Conservation (phyloP, 1,139 yeast species). For the Kazachstania sp. region DNA sequence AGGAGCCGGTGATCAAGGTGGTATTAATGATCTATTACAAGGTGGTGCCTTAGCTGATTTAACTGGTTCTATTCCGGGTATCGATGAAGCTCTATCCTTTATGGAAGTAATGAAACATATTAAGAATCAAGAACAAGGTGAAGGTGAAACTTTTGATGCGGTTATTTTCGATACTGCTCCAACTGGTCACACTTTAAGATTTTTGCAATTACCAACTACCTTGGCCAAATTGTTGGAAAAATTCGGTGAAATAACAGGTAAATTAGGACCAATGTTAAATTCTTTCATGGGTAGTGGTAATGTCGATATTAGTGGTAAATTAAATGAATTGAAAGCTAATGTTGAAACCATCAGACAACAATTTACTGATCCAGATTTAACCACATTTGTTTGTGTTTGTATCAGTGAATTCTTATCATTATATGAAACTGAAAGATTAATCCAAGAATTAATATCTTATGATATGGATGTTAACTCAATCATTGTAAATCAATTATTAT, state of each 20-base stretch:
- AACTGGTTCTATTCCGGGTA: constrained; percentile 94
- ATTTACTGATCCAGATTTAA: constrained; percentile 90
- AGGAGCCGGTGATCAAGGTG: constrained; percentile 22
- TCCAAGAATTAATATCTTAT: constrained; percentile 88
- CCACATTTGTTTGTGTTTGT: constrained; percentile 95
- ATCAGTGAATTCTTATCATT: constrained; percentile 91
- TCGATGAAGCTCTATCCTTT: constrained; percentile 93
- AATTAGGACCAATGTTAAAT: constrained; percentile 85
- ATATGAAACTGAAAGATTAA: constrained; percentile 94
- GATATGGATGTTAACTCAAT: constrained; percentile 95
- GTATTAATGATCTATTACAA: constrained; percentile 26
- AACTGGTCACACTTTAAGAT: constrained; percentile 93
- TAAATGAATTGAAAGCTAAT: constrained; percentile 72
- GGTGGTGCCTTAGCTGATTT: constrained; percentile 62
- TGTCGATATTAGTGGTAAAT: constrained; percentile 72
- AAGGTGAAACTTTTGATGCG: constrained; percentile 57
- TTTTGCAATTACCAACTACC: constrained; percentile 87
- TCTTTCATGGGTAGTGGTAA: constrained; percentile 51
- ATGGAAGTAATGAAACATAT: constrained; percentile 97
- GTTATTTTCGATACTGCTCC: constrained; percentile 98
- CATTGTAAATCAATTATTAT: constrained; percentile 85
- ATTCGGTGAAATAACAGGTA: constrained; percentile 75
- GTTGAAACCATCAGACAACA: constrained; percentile 88
- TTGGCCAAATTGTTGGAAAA: constrained; percentile 79
- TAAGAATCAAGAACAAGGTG: constrained; percentile 55